Base-by-base conservation (phyloP, 495 filamentous ascomycete genomes). In the Penicillium samsonianum region DNA sequence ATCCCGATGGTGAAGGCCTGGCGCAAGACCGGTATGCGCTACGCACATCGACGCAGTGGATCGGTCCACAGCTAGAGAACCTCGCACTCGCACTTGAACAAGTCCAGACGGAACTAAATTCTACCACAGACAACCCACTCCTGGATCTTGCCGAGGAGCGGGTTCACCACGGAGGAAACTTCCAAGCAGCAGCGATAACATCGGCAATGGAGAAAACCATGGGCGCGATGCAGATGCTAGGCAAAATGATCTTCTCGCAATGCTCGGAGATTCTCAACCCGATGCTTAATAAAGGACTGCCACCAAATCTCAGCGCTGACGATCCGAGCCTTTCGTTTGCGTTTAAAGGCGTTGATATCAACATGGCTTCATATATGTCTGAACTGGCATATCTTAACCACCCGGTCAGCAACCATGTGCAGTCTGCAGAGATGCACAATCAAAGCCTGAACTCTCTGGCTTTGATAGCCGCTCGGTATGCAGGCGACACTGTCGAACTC, bases 181-280 rank as follows among this genome's bases (percentile, higher is more conserved):
- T 89, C 65, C 86, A 89, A 61, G 86, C 85, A 1, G 64, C 65
- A 3, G 66, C 75, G 6, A 59, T 88, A 22, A 86, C 85, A 0
- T 82, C 84, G 2, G 82, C 85, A 5, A 87, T 86, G 81, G 85
- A 87, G 52, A 88, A 87, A 63, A 79, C 80, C 0, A 71, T 79
- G 17, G 38, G 66, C 0, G 76, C 76, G 0, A 62, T 84, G 30
- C 80, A 85, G 62, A 84, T 81, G 67, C 64, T 87, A 5, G 86
- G 84, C 7, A 72, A 78, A 30, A 70, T 88, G 63, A 61, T 88
- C 11, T 85, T 81, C 55, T 68, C 77, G 1, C 85, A 89, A 60
- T 71, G 70, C 46, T 73, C 76, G 0, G 84, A 88, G 65, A 68
- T 87, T 22, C 78, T 87, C 60, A 80, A 86, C 62, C 77, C 78